Percentiles rank a stretch among this genome's conserved stretches.
Evolutionary conservation across 2,329 filamentous ascomycete genomes (phyloP).

Genomic region (Verticillium isaacii): DNA sequence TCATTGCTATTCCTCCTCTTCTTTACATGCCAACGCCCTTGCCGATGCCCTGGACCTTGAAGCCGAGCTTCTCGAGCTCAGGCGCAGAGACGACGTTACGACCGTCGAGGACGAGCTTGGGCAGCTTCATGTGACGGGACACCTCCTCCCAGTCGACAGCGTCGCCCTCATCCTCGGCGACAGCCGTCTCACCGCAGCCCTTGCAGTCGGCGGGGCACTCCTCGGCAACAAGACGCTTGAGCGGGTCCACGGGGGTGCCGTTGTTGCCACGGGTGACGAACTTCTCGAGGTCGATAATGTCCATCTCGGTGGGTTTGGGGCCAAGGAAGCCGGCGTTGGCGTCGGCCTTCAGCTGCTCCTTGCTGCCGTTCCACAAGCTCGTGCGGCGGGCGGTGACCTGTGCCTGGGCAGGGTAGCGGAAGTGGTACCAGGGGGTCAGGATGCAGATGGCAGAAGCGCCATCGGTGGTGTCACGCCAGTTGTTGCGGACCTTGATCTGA

Average conservation of each 20-base stretch:
- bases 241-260: slow-evolving; percentile 38
- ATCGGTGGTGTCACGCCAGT: slow-evolving; percentile 16
- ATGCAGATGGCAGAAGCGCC: slow-evolving; percentile 37
- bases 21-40: slow-evolving; percentile 39
- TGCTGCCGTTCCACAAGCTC: slow-evolving; percentile 8
- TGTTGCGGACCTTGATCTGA: slow-evolving; percentile 49
- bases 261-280: slow-evolving; percentile 16
- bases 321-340: slow-evolving; percentile 11
- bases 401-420: slow-evolving; percentile 27
- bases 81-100: slow-evolving; percentile 12
- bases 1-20: slow-evolving; percentile 16
- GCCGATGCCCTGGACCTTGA: slow-evolving; percentile 32
- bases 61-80: slow-evolving; percentile 25
- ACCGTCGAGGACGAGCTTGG: slow-evolving; percentile 13
- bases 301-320: slow-evolving; percentile 19
- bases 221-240: slow-evolving; percentile 30
- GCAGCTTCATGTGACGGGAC: slow-evolving; percentile 13
- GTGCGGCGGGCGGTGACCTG: slow-evolving; percentile 10
- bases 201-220: slow-evolving; percentile 43
- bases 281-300: slow-evolving; percentile 20
- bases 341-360: slow-evolving; percentile 8
- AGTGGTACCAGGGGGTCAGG: slow-evolving; percentile 49
- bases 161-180: slow-evolving; percentile 25
- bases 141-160: slow-evolving; percentile 47
- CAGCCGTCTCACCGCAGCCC: slow-evolving; percentile 31